A percentile compares a stretch with the other conserved stretches of the same genome.
Evolutionary conservation across 371 early-diverging fungal genomes (phyloP).

Genomic region (Batrachochytrium dendrobatidis): DNA sequence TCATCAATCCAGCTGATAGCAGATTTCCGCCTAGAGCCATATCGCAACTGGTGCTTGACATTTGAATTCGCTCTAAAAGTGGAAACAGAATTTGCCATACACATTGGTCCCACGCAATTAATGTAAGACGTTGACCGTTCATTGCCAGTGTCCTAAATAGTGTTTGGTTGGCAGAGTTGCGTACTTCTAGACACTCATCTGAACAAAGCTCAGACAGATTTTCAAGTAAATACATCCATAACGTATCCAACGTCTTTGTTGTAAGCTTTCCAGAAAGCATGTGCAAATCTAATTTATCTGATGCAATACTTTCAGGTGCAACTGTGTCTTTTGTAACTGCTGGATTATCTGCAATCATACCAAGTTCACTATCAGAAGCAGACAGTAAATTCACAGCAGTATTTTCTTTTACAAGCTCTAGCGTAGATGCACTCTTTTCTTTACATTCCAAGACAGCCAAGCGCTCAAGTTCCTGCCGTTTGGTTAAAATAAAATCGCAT

Average conservation of each 20-base stretch:
- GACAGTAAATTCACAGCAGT: too few species aligned
- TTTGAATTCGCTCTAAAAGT: conserved; percentile 69
- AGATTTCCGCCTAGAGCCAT: too few species aligned
- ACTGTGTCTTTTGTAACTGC: background rate
- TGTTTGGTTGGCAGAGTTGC: conserved; percentile 91
- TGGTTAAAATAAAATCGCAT: conserved; percentile 69
- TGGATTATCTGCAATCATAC: conserved; percentile 1
- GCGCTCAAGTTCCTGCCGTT: conserved; percentile 44
- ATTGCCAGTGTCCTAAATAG: conserved; percentile 86
- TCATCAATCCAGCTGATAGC: too few species aligned
- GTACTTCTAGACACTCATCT: conserved; percentile 85
- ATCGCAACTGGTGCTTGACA: too few species aligned
- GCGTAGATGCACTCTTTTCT: background rate
- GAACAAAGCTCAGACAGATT: conserved; percentile 76
- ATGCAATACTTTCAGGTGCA: background rate
- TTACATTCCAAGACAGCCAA: background rate
- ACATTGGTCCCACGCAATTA: conserved; percentile 73
- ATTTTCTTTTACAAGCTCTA: background rate
- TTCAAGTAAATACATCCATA: conserved; percentile 82
- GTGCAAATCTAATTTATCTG: conserved; percentile 8
- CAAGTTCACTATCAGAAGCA: too few species aligned
- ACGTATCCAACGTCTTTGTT: conserved; percentile 45
- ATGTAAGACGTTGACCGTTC: conserved; percentile 64
- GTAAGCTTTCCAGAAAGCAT: conserved; percentile 35
- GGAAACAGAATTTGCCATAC: conserved; percentile 87